These are phyloP conservation scores for Perkinsus olseni DNA, from an alignment of 169 alveolate genomes.

Conservation along the genomic window DNA sequence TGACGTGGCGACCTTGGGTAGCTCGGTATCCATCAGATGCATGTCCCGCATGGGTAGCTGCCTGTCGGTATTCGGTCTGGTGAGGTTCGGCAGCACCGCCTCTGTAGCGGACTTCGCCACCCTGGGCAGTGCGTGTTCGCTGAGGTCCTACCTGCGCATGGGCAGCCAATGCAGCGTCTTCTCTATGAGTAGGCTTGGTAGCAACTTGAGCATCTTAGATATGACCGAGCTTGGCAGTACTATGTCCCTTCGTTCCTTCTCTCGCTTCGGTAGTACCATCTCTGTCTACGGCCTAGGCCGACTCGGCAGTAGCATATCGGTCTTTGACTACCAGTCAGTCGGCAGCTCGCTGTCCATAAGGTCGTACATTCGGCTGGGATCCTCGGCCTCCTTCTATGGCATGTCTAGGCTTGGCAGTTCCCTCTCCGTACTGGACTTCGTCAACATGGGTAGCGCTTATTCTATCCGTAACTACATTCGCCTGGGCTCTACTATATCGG, in stretches of 20 bases:
- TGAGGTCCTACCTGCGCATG: neutral
- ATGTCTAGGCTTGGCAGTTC: neutral
- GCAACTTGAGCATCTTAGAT: neutral
- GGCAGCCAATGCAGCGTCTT: neutral
- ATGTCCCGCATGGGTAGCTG: neutral
- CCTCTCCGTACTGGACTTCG: slow-evolving; percentile 6
- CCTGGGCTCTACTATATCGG: neutral
- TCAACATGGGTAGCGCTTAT: neutral
- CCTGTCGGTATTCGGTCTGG: slow-evolving; percentile 17
- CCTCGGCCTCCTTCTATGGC: neutral
- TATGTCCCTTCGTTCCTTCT: neutral
- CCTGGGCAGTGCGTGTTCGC: slow-evolving; percentile 9
- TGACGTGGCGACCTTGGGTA: slow-evolving; percentile 8
- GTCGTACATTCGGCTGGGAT: slow-evolving; percentile 4
- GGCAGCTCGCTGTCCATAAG: neutral
- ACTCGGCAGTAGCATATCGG: neutral
- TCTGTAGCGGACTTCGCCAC: slow-evolving; percentile 12
- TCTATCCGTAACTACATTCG: neutral
- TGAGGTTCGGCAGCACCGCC: neutral
- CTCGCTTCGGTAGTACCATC: slow-evolving; percentile 7
- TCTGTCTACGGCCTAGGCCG: slow-evolving; percentile 8
- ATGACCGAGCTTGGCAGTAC: neutral
- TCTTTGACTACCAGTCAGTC: slow-evolving; percentile 19
- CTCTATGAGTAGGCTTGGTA: slow-evolving; percentile 12
- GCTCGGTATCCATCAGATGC: neutral